Conservation (phyloP, 352 stramenopile genomes). For the Phytopythium mirpurense region DNA sequence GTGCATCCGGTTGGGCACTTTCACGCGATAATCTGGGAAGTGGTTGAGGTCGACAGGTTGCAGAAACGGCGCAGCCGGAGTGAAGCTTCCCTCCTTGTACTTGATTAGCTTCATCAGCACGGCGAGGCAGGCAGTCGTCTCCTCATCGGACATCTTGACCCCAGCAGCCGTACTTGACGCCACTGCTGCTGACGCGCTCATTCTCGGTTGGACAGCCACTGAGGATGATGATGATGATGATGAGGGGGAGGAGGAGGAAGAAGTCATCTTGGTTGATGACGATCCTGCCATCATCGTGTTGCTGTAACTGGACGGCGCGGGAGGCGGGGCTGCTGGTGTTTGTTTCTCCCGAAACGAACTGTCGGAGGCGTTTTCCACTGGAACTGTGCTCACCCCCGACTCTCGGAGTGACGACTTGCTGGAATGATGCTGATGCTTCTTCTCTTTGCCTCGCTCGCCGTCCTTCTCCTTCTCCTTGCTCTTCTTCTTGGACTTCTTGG, state of each 20-base stretch:
- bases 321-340: background rate
- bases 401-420: conserved; percentile 19
- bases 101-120: conserved; percentile 85
- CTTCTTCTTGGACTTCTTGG: conserved; percentile 74
- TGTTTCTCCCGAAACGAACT: background rate
- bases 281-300: background rate
- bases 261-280: background rate
- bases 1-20: conserved; percentile 82
- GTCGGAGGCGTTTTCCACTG: background rate
- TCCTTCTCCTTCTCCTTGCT: conserved; percentile 57
- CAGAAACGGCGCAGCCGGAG: conserved; percentile 68
- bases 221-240: too few species aligned
- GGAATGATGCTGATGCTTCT: conserved; percentile 21
- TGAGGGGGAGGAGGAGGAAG: too few species aligned
- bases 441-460: conserved; percentile 21
- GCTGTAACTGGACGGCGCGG: background rate
- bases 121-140: conserved; percentile 44
- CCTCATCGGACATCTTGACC: conserved; percentile 52
- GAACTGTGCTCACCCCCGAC: conserved; percentile 2
- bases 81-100: conserved; percentile 74
- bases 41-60: conserved; percentile 77
- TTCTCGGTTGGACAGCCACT: background rate
- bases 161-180: conserved; percentile 3
- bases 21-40: conserved; percentile 83
- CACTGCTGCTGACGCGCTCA: background rate